These are phyloP conservation scores for Boletus fagicola DNA, from an alignment of 768 basidiomycete species.

Conservation along the genomic window DNA sequence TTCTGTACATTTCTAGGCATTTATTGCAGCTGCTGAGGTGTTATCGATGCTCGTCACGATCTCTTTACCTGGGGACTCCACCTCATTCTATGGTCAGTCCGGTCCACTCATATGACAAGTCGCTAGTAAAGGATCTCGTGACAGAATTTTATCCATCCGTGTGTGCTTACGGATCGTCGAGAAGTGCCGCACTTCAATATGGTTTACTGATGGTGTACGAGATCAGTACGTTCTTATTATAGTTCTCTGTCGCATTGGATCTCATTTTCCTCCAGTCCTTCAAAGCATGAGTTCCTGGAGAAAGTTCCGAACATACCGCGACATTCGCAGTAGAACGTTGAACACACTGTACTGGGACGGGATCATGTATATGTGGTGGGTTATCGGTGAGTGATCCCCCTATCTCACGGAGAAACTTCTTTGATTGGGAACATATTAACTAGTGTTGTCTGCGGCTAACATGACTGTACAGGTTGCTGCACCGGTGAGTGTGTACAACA, in stretches of 20 bases:
- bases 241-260: background rate
- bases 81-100: conserved; percentile 22
- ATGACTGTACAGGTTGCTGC: conserved; percentile 17
- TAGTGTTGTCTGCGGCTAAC: conserved; percentile 17
- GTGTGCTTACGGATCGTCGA: conserved; percentile 18
- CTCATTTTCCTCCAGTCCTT: conserved; percentile 18
- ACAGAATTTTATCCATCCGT: conserved; percentile 22
- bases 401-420: background rate
- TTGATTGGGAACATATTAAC: background rate
- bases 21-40: conserved; percentile 17
- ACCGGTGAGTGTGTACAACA: conserved; percentile 15
- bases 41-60: conserved; percentile 4
- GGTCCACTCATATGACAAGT: background rate
- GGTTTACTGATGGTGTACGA: conserved; percentile 21
- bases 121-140: background rate
- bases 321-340: conserved; percentile 13
- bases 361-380: conserved; percentile 26
- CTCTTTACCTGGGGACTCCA: conserved; percentile 16
- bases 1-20: conserved; percentile 4
- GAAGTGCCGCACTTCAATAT: conserved; percentile 14
- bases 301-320: conserved; percentile 25
- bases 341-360: conserved; percentile 29
- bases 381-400: conserved; percentile 15
- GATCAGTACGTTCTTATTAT: conserved; percentile 14
- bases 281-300: conserved; percentile 26